Conservation (phyloP, 2,329 filamentous ascomycete species). For the Geoglossum cookeanum region DNA sequence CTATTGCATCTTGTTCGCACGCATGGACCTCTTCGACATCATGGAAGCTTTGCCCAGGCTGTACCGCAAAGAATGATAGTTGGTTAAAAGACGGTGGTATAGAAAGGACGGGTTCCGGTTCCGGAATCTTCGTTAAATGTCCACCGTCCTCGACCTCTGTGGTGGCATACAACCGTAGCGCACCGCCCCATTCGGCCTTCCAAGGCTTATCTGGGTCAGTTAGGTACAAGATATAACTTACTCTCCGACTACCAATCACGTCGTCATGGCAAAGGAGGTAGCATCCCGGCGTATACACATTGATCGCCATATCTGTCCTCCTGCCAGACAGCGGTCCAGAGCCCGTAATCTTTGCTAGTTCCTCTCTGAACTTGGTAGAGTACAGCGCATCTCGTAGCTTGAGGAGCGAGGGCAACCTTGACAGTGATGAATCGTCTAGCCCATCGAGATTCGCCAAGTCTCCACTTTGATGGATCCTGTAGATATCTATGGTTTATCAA, state of each 20-base stretch:
- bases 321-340: conserved; percentile 73
- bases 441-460: conserved; percentile 94
- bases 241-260: conserved; percentile 86
- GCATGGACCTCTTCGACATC: conserved; percentile 95
- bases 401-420: conserved; percentile 75
- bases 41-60: conserved; percentile 97
- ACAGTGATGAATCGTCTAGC: conserved; percentile 66
- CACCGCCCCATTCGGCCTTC: conserved; percentile 84
- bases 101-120: conserved; percentile 56
- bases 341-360: conserved; percentile 68
- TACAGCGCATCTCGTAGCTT: conserved; percentile 88
- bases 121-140: conserved; percentile 58
- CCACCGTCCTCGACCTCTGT: conserved; percentile 47
- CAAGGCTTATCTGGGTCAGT: conserved; percentile 82
- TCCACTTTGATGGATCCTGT: conserved; percentile 97
- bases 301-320: conserved; percentile 99
- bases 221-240: conserved; percentile 94
- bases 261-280: conserved; percentile 95
- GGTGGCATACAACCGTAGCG: conserved; percentile 68
- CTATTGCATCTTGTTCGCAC: conserved; percentile 38
- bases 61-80: conserved; percentile 92
- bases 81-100: conserved; percentile 97
- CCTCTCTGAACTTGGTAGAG: conserved; percentile 73
- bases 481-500: conserved; percentile 47
- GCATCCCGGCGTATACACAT: conserved; percentile 91